Base-by-base conservation (phyloP, 176 grass and related monocot genomes). In the Thinopyrum elongatum region DNA sequence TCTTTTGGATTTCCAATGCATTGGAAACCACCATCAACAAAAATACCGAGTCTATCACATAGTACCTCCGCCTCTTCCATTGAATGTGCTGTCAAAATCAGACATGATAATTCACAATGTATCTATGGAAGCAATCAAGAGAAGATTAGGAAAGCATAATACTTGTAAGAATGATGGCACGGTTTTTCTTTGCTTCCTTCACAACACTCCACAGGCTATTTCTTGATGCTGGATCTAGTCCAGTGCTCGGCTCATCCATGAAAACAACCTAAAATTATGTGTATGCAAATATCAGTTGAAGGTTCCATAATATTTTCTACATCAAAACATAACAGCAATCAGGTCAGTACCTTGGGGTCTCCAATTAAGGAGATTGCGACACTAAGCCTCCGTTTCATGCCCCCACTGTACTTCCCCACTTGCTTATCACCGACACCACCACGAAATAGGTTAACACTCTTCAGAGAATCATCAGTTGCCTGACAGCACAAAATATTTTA, bases 221-320 rank as follows among this genome's bases (percentile, higher is more conserved):
- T 86, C 91, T 93, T 80, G 93, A 98, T 67, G 87, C 91, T 19
- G 95, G 95, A 86, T 98, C 95, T 60, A 98, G 64, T 28, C 95
- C 92, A 7, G 95, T 97, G 78, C 95, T 97, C 4, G 92, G 95
- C 70, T 97, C 95, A 34, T 94, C 95, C 95, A 98, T 93, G 85
- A 95, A 98, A 69, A 98, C 91, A 80, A 98, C 91, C 95, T 98
- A 62, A 65, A 64, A 66, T 67, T 14, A 49, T 71, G 22, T 39
- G 22, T 39, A 27, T 22, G 34, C 13, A 73, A 49, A 73, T 62
- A 61, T 80, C 2, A 83, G 31, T 65, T 31, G 29, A 19, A 33
- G 1, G 64, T 33, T 70, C 9, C 33, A 83, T 33, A 79, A 29
- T 22, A 73, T 79, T 65, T 21, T 86, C 10, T 86, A 89, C 19